Percentiles rank a stretch among this genome's conserved stretches.
phyloP scores from a whole-genome alignment of 306 rosid genomes.

The Pyrus bretschneideri region DNA sequence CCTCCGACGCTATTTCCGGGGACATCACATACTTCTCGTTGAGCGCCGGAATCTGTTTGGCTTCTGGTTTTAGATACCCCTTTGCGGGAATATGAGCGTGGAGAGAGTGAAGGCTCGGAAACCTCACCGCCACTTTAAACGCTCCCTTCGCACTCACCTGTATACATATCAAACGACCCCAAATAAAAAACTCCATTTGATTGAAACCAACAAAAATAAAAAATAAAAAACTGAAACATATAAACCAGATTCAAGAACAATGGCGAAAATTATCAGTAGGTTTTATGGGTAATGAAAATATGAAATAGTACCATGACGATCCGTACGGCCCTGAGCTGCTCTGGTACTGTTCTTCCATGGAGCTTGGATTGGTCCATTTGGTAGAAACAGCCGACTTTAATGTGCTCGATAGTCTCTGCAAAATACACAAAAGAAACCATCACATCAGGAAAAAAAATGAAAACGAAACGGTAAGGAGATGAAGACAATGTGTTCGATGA shows the following conservation, averaged over 20 bases:
- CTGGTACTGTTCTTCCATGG: slow-evolving; percentile 32
- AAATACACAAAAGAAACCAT: background rate
- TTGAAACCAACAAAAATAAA: background rate
- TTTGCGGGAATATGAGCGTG: slow-evolving; percentile 38
- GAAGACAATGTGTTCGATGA: background rate
- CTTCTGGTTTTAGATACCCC: slow-evolving; percentile 23
- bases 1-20: slow-evolving; percentile 39
- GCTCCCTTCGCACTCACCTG: slow-evolving; percentile 55
- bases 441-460: background rate
- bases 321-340: slow-evolving; percentile 47
- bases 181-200: background rate
- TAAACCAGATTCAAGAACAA: background rate
- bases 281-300: background rate
- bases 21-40: slow-evolving; percentile 55
- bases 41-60: slow-evolving; percentile 51
- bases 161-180: background rate
- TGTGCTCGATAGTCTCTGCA: slow-evolving; percentile 38
- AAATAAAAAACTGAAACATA: background rate
- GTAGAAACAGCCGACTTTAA: slow-evolving; percentile 58
- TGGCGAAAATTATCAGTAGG: background rate
- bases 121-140: slow-evolving; percentile 46
- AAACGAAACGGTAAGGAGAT: background rate
- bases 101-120: slow-evolving; percentile 64
- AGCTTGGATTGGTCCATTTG: slow-evolving; percentile 62
- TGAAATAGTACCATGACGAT: slow-evolving; percentile 56